phyloP scores from a whole-genome alignment of 768 basidiomycete genomes.

The Serendipita vermifera region DNA sequence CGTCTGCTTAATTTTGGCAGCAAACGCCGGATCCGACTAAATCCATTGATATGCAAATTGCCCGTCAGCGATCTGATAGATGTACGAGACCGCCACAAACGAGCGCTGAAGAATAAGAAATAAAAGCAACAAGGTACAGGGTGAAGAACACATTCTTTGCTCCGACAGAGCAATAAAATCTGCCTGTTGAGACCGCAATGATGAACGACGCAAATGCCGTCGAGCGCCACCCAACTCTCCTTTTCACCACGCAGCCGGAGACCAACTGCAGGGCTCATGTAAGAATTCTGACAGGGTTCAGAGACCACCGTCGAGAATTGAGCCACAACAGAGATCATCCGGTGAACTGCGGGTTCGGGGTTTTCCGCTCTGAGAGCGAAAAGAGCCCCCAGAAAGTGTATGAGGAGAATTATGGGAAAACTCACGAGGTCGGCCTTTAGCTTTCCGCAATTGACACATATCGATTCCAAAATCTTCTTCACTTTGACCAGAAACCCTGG shows the following conservation, averaged over 20 bases:
- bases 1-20: slow-evolving; percentile 75
- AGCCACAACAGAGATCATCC: slow-evolving; percentile 6
- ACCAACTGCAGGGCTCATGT: slow-evolving; percentile 30
- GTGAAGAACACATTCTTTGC: neutral
- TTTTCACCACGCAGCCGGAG: slow-evolving; percentile 87
- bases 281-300: neutral
- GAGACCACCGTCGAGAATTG: slow-evolving; percentile 19
- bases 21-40: slow-evolving; percentile 76
- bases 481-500: slow-evolving; percentile 94
- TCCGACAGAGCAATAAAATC: neutral
- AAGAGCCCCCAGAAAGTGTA: slow-evolving; percentile 96
- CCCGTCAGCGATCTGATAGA: slow-evolving; percentile 41
- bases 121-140: slow-evolving; percentile 1
- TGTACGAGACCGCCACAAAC: slow-evolving; percentile 10
- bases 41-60: slow-evolving; percentile 35
- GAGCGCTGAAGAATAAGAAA: slow-evolving; percentile 10
- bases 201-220: neutral
- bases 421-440: slow-evolving; percentile 96
- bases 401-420: slow-evolving; percentile 58
- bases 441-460: slow-evolving; percentile 97
- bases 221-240: slow-evolving; percentile 85
- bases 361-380: slow-evolving; percentile 73
- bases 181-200: neutral
- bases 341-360: slow-evolving; percentile 63
- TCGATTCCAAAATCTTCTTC: slow-evolving; percentile 98